Percentiles rank a stretch among this genome's conserved stretches.
Evolutionary conservation across 352 stramenopile species (phyloP).

Genomic region (Globisporangium paroecandrum): DNA sequence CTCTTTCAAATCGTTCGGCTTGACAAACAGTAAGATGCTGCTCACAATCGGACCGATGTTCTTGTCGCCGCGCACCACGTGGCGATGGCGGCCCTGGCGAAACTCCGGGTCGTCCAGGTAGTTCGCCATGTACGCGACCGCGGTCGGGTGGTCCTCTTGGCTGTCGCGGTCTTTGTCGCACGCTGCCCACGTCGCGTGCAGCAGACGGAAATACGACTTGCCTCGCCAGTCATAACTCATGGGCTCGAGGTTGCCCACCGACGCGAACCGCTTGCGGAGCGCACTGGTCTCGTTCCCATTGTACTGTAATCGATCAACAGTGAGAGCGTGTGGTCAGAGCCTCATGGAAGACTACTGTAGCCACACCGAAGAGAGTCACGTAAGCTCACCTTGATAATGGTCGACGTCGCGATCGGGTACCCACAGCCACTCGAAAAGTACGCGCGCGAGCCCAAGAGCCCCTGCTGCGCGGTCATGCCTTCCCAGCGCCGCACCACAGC

Average conservation of each 20-base stretch:
- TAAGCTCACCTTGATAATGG: conserved; percentile 56
- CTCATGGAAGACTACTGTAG: background rate
- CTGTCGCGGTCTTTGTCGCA: conserved; percentile 73
- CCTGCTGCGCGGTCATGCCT: conserved; percentile 54
- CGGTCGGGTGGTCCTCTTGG: conserved; percentile 65
- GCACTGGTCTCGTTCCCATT: conserved; percentile 69
- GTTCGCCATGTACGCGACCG: conserved; percentile 59
- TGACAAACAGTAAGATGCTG: conserved; percentile 94
- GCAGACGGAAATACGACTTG: conserved; percentile 82
- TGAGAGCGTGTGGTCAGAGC: background rate
- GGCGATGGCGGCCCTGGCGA: conserved; percentile 73
- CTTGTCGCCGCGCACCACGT: conserved; percentile 82
- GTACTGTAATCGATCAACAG: conserved; percentile 34
- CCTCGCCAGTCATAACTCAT: conserved; percentile 80
- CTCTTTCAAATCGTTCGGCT: conserved; percentile 93
- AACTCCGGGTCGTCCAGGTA: conserved; percentile 85
- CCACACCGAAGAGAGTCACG: background rate
- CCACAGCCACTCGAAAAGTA: conserved; percentile 84
- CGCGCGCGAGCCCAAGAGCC: conserved; percentile 60
- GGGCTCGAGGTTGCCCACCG: conserved; percentile 46
- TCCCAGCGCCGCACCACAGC: conserved; percentile 81
- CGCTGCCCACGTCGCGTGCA: conserved; percentile 72
- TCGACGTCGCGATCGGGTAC: conserved; percentile 78
- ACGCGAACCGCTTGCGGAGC: conserved; percentile 55
- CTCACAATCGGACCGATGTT: conserved; percentile 91